A percentile compares a stretch with the other conserved stretches of the same genome.
These are phyloP conservation scores for Erigeron canadensis DNA, from an alignment of 129 eudicot genomes.

Conservation along the genomic window DNA sequence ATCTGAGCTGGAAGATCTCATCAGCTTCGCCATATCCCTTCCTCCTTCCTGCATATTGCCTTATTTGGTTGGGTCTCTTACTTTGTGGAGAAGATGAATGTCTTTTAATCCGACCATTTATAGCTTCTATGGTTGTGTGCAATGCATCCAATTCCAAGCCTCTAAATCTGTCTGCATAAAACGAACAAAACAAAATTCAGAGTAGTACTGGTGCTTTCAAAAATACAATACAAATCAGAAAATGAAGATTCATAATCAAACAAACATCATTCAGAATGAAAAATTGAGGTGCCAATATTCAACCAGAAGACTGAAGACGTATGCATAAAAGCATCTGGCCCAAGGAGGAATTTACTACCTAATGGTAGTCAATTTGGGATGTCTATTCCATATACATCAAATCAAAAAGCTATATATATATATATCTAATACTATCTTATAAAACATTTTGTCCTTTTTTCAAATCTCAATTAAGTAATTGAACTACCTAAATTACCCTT, in stretches of 20 bases:
- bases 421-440: too few species aligned
- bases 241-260: slow-evolving; percentile 14
- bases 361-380: slow-evolving; percentile 2
- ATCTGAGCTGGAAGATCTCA: slow-evolving; percentile 65
- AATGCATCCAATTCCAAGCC: slow-evolving; percentile 89
- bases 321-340: too few species aligned
- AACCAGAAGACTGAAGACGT: too few species aligned
- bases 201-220: not conserved
- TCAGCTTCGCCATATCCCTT: slow-evolving; percentile 43
- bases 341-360: not conserved
- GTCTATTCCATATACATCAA: slow-evolving; percentile 2
- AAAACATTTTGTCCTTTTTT: too few species aligned
- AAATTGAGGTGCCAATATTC: not conserved
- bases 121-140: slow-evolving; percentile 69
- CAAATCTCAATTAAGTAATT: too few species aligned
- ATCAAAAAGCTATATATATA: too few species aligned
- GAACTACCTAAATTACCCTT: too few species aligned
- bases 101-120: slow-evolving; percentile 73
- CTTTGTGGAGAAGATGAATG: slow-evolving; percentile 41
- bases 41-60: slow-evolving; percentile 41
- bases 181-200: slow-evolving; percentile 8
- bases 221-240: not conserved
- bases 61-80: slow-evolving; percentile 38
- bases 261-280: not conserved
- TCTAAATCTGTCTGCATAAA: slow-evolving; percentile 71